phyloP scores from a whole-genome alignment of 2,329 filamentous ascomycete species.

The Diaporthe velutina region DNA sequence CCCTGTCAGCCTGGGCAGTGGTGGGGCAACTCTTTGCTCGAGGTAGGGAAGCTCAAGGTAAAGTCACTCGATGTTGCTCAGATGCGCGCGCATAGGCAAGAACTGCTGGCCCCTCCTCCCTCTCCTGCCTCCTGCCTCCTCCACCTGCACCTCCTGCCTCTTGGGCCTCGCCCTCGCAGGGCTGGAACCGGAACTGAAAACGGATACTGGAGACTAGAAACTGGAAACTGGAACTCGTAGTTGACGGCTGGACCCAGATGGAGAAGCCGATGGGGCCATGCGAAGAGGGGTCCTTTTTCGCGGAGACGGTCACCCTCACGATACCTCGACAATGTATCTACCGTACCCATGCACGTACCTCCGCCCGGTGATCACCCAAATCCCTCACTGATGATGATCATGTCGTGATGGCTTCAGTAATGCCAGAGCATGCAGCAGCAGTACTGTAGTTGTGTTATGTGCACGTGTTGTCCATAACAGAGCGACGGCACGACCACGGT shows the following conservation, averaged over 20 bases:
- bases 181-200: slow-evolving; percentile 11
- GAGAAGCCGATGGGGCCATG: slow-evolving; percentile 2
- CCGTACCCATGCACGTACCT: background rate
- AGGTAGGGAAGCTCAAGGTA: background rate
- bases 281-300: background rate
- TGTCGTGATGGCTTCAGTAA: slow-evolving; percentile 26
- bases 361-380: slow-evolving; percentile 1
- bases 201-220: background rate
- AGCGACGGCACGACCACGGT: background rate
- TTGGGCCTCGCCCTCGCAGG: slow-evolving; percentile 26
- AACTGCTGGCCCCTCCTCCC: background rate
- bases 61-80: background rate
- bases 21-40: background rate
- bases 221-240: background rate
- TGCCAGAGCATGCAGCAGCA: background rate
- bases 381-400: slow-evolving; percentile 23
- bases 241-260: slow-evolving; percentile 7
- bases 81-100: background rate
- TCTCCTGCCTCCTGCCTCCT: slow-evolving; percentile 14
- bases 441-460: background rate
- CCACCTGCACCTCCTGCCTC: background rate
- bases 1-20: slow-evolving; percentile 5
- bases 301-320: slow-evolving; percentile 35
- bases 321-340: background rate
- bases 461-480: background rate